Percentiles rank a stretch among this genome's conserved stretches.
Conservation (phyloP, 1,139 yeast genomes). For the Kodamaea sp. region DNA sequence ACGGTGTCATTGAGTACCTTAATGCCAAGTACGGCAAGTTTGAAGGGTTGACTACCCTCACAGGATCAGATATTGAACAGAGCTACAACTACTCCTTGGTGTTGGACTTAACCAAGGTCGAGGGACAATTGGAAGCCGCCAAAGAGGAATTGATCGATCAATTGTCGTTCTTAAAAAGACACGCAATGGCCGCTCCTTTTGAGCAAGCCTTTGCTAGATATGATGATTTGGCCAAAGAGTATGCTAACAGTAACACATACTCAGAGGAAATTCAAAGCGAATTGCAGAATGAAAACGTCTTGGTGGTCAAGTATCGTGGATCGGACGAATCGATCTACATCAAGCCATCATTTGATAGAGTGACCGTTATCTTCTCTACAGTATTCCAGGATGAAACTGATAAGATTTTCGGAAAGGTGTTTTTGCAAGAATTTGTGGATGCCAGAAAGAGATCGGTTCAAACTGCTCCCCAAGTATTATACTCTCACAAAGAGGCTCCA, state of each 20-base stretch:
- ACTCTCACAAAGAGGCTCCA: conserved; percentile 90
- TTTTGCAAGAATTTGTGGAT: conserved; percentile 95
- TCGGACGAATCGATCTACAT: conserved; percentile 83
- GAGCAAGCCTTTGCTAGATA: conserved; percentile 81
- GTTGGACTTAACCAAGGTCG: conserved; percentile 56
- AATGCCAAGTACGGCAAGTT: conserved; percentile 38
- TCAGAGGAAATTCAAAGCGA: conserved; percentile 53
- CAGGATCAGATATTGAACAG: conserved; percentile 51
- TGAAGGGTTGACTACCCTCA: conserved; percentile 29
- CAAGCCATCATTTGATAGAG: conserved; percentile 92
- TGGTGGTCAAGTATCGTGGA: conserved; percentile 85
- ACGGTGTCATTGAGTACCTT: conserved; percentile 59
- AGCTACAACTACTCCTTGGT: conserved; percentile 83
- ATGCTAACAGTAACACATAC: conserved; percentile 49
- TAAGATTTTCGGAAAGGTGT: conserved; percentile 90
- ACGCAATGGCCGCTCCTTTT: conserved; percentile 91
- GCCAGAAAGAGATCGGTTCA: conserved; percentile 96
- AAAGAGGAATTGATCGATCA: conserved; percentile 56
- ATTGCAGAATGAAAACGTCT: conserved; percentile 56
- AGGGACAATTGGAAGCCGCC: conserved; percentile 44
- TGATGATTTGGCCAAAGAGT: conserved; percentile 62
- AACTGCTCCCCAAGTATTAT: conserved; percentile 97
- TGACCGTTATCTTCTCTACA: conserved; percentile 93
- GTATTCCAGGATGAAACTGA: conserved; percentile 96
- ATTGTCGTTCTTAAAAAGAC: conserved; percentile 76